A percentile compares a stretch with the other conserved stretches of the same genome.
Conservation (phyloP, 2,329 filamentous ascomycete genomes). For the Botrytis sinoallii region DNA sequence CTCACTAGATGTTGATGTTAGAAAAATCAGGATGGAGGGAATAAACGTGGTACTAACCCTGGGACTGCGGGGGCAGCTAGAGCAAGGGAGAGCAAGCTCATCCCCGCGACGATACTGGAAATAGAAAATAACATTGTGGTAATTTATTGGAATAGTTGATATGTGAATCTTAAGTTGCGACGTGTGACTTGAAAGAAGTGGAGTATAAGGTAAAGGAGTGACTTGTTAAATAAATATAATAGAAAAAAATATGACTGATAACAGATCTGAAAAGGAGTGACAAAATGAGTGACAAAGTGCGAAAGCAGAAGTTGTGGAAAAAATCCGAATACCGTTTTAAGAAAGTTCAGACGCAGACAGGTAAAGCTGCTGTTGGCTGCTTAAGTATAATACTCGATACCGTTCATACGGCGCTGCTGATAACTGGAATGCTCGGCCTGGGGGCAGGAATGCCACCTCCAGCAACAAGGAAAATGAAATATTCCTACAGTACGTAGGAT, state of each 20-base stretch:
- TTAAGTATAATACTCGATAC: slow-evolving; percentile 8
- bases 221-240: neutral
- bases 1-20: neutral
- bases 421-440: slow-evolving; percentile 8
- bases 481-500: neutral
- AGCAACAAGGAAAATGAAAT: neutral
- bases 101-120: slow-evolving; percentile 3
- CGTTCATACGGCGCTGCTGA: neutral
- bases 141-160: neutral
- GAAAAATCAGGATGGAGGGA: neutral
- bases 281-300: neutral
- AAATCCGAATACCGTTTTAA: neutral
- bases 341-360: neutral
- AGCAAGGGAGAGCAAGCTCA: slow-evolving; percentile 17
- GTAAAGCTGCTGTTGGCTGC: slow-evolving; percentile 5
- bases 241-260: neutral
- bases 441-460: neutral
- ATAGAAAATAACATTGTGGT: slow-evolving; percentile 16
- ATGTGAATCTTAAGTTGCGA: neutral
- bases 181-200: neutral
- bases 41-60: slow-evolving; percentile 3
- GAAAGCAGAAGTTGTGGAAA: slow-evolving; percentile 1
- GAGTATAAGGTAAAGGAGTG: neutral
- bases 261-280: slow-evolving; percentile 1
- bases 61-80: slow-evolving; percentile 7